Evolutionary conservation across 192 early-diverging fungal species (phyloP), one percentile per base, ranked within the genome.

Genomic region (Umbelopsis ramanniana): DNA sequence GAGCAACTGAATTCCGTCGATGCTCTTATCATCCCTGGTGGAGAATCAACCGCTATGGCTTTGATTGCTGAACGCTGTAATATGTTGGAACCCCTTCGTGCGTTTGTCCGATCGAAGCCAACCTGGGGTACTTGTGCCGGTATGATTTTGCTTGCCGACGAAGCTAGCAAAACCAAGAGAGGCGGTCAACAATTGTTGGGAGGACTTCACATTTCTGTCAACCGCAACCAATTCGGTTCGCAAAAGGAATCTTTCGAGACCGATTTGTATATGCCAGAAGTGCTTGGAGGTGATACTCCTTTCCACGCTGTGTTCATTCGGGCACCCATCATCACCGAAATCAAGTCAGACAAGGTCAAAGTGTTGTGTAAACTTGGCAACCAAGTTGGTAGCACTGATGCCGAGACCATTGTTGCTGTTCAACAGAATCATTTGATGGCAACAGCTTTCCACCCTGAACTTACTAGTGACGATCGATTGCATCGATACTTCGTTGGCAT

Each of bases 81-180:
- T 1, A 78, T 97, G 68, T 76, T 93, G 70, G 91, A 97, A 17
- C 85, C 87, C 22, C 84, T 99, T 66, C 84, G 88, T 60, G 82
- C 85, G 35, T 99, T 92, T 87, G 92, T 94, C 26, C 86, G 85
- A 57, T 77, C 74, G 37, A 87, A 90, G 83, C 87, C 95, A 66
- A 92, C 93, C 72, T 88, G 95, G 95, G 97, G 97, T 21, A 98
- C 96, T 35, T 99, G 97, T 76, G 97, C 97, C 19, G 97, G 97
- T 38, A 84, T 99, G 87, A 98, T 99, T 57, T 84, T 99, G 69
- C 86, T 99, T 46, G 88, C 94, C 9, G 87, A 94, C 66, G 79
- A 83, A 35, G 91, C 91, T 17, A 87, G 82, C 24, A 84, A 87
- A 38, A 89, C 91, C 21, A 95, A 97, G 75, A 84, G 89, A 67